These are phyloP conservation scores for Chaetomium globosum DNA, from an alignment of 2,329 filamentous ascomycete genomes.

Conservation along the genomic window DNA sequence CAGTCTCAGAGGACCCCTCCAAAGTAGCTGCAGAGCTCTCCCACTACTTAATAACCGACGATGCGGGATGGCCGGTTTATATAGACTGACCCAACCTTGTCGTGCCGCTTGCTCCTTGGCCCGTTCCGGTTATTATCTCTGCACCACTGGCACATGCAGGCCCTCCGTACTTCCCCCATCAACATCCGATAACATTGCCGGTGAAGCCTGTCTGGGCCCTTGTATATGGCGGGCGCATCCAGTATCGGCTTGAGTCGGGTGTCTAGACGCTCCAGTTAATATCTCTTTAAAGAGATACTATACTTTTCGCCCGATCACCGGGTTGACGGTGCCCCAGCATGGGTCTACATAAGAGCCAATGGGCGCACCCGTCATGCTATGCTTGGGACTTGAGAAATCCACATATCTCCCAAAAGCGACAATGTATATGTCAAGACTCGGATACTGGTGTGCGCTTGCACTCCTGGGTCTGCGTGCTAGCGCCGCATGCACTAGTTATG, in stretches of 20 bases:
- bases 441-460: constrained; percentile 33
- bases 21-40: background rate
- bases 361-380: background rate
- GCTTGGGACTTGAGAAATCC: background rate
- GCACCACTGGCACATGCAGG: constrained; percentile 4
- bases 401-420: background rate
- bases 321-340: background rate
- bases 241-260: background rate
- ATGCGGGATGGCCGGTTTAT: constrained; percentile 8
- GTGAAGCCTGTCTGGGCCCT: background rate
- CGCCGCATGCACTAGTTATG: constrained; percentile 43
- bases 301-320: constrained; percentile 3
- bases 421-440: constrained; percentile 12
- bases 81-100: background rate
- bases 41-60: background rate
- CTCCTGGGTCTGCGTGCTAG: constrained; percentile 32
- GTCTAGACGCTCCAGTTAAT: background rate
- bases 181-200: constrained; percentile 16
- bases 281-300: background rate
- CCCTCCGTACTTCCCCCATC: constrained; percentile 14
- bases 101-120: constrained; percentile 12
- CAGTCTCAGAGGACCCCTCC: background rate
- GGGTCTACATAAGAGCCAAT: background rate
- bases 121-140: constrained; percentile 1
- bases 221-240: background rate